Evolutionary conservation across 495 filamentous ascomycete genomes (phyloP), one percentile per base, ranked within the genome.

Genomic region (Aspergillus bertholletiae): DNA sequence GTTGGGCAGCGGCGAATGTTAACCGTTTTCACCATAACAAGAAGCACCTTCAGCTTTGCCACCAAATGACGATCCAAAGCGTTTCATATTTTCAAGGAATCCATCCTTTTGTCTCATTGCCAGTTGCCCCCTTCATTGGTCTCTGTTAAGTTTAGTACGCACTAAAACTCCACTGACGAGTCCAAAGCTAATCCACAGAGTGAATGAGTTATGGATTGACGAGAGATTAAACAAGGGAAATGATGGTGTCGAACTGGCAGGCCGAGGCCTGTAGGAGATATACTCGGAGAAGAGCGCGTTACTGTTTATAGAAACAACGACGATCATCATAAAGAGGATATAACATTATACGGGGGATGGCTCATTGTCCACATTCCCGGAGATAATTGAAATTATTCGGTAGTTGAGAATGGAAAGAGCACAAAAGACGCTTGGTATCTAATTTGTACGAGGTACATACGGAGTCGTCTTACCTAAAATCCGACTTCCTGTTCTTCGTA

Each of bases 1-100:
- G 56, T 62, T 62, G 60, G 60, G 60, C 60, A 62, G 49, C 43
- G 20, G 45, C 49, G 48, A 45, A 30, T 49, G 30, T 58, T 35
- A 39, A 57, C 55, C 41, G 53, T 58, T 58, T 55, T 51, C 53
- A 50, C 51, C 53, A 52, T 55, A 37, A 37, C 54, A 54, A 28
- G 52, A 27, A 46, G 49, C 50, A 53, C 46, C 46, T 45, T 56
- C 58, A 55, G 55, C 57, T 55, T 58, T 59, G 61, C 57, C 54
- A 59, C 51, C 44, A 55, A 59, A 47, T 21, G 60, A 50, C 34
- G 53, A 59, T 56, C 56, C 24, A 30, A 41, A 48, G 18, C 34
- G 48, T 52, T 53, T 56, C 56, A 54, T 37, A 17, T 54, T 53
- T 41, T 21, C 45, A 40, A 44, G 47, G 30, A 41, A 51, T 37